Evolutionary conservation across 1,139 yeast species (phyloP).

Genomic region (Pichia sp.): DNA sequence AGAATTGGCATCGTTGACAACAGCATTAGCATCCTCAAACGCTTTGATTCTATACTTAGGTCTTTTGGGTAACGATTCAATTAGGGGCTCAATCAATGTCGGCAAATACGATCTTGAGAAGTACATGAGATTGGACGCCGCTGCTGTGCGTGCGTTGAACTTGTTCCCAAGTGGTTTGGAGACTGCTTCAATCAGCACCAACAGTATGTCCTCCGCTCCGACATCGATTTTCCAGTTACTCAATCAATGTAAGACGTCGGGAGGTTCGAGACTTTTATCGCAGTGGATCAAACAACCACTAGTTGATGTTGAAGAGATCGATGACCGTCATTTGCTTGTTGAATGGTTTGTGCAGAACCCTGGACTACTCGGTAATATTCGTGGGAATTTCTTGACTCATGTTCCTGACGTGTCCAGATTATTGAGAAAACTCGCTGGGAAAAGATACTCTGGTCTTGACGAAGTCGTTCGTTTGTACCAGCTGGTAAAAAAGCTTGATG

Average conservation of each 20-base stretch:
- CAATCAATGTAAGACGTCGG: conserved; percentile 80
- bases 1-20: conserved; percentile 36
- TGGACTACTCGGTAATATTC: conserved; percentile 58
- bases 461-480: conserved; percentile 92
- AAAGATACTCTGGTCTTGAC: conserved; percentile 47
- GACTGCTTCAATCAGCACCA: not conserved
- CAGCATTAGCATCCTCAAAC: conserved; percentile 50
- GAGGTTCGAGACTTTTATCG: conserved; percentile 79
- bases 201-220: conserved; percentile 33
- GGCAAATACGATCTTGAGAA: conserved; percentile 66
- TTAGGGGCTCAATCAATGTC: conserved; percentile 52
- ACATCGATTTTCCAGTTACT: conserved; percentile 76
- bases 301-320: conserved; percentile 56
- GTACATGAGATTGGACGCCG: conserved; percentile 84
- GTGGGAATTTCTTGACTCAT: conserved; percentile 61
- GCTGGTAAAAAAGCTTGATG: conserved; percentile 67
- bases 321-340: conserved; percentile 69
- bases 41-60: conserved; percentile 65
- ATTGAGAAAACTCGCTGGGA: conserved; percentile 55
- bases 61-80: conserved; percentile 50
- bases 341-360: conserved; percentile 68
- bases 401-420: conserved; percentile 83
- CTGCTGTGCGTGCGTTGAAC: conserved; percentile 85
- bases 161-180: conserved; percentile 56
- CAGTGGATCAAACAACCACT: conserved; percentile 97